Evolutionary conservation across 1,284 basidiomycete species (phyloP).

Genomic region (Melampsora larici-populina): DNA sequence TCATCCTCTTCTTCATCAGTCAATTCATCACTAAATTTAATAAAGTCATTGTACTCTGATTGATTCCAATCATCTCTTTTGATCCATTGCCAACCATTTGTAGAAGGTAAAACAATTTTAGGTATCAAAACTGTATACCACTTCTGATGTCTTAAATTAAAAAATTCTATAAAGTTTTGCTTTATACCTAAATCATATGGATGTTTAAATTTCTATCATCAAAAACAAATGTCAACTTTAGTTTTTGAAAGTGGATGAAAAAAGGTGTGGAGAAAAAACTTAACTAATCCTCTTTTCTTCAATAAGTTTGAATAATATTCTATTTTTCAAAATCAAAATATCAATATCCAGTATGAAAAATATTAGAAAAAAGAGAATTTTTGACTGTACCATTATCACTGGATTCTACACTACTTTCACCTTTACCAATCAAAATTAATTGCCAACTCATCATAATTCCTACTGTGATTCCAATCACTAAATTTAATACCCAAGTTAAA

Average conservation of each 20-base stretch:
- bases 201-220: constrained; percentile 66
- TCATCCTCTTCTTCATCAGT: constrained; percentile 47
- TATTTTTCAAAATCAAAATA: too few species aligned
- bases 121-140: constrained; percentile 76
- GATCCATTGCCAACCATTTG: constrained; percentile 79
- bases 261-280: background rate
- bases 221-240: background rate
- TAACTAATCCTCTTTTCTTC: background rate
- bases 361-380: too few species aligned
- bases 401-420: constrained; percentile 85
- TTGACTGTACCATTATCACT: constrained; percentile 68
- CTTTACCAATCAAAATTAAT: constrained; percentile 68
- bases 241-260: background rate
- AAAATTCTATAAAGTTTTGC: constrained; percentile 76
- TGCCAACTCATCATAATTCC: constrained; percentile 77
- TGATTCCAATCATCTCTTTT: constrained; percentile 62
- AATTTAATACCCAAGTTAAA: constrained; percentile 28
- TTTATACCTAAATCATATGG: constrained; percentile 79
- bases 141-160: constrained; percentile 81
- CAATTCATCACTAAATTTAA: constrained; percentile 61
- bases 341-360: too few species aligned
- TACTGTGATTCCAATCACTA: constrained; percentile 67
- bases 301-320: background rate
- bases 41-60: constrained; percentile 56
- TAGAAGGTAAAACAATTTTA: constrained; percentile 72